These are phyloP conservation scores for Fragilaria crotonensis DNA, from an alignment of 108 stramenopile species.

Conservation along the genomic window DNA sequence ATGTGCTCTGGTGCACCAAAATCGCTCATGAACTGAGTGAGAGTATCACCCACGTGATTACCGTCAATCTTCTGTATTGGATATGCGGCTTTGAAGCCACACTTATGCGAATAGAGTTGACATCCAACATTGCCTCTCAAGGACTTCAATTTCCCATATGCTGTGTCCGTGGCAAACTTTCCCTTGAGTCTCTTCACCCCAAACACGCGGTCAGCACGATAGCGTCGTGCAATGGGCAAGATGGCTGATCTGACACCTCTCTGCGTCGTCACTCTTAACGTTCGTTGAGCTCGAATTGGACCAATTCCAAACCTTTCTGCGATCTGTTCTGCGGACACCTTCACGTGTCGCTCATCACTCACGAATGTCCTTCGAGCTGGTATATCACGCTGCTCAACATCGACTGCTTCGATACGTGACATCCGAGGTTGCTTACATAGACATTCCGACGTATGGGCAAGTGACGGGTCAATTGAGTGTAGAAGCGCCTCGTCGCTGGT, in stretches of 20 bases:
- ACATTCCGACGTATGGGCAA: too few species aligned
- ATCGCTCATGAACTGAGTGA: not conserved
- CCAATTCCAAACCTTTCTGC: conserved; percentile 16
- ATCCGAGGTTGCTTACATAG: too few species aligned
- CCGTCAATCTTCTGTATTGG: not conserved
- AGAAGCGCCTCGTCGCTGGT: not conserved
- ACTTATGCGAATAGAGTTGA: not conserved
- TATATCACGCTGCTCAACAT: not conserved
- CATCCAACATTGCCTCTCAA: conserved; percentile 2
- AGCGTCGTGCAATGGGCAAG: conserved; percentile 14
- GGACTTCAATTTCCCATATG: not conserved
- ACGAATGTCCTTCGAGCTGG: not conserved
- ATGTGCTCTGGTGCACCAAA: not conserved
- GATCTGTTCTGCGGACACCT: conserved; percentile 2
- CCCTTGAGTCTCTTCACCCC: not conserved
- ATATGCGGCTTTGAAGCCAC: not conserved
- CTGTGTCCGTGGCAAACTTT: too few species aligned
- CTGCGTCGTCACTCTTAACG: conserved; percentile 13
- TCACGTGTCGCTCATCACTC: not conserved
- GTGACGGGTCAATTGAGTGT: not conserved
- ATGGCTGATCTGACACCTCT: conserved; percentile 8
- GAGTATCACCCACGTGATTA: not conserved
- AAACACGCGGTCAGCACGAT: conserved; percentile 8
- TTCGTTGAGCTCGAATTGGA: conserved; percentile 6
- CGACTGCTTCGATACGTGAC: too few species aligned